A percentile compares a stretch with the other conserved stretches of the same genome.
phyloP scores from a whole-genome alignment of 495 filamentous ascomycete species.

The Daldinia decipiens region DNA sequence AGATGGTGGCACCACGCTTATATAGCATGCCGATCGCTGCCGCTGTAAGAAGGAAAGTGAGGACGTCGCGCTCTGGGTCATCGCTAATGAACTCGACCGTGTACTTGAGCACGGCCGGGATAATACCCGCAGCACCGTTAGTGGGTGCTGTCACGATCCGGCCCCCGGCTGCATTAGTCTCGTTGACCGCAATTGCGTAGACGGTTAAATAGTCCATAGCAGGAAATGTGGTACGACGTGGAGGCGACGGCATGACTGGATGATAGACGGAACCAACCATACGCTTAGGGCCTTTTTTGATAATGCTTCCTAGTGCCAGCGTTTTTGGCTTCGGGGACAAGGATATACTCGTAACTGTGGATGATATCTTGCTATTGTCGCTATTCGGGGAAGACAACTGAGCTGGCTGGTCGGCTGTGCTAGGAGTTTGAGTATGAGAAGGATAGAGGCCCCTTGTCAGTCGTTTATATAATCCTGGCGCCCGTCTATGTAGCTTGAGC shows the following conservation, averaged over 20 bases:
- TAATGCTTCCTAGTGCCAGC: conserved; percentile 18
- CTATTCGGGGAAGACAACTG: conserved; percentile 26
- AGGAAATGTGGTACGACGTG: conserved; percentile 49
- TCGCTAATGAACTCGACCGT: conserved; percentile 51
- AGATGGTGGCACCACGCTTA: conserved; percentile 52
- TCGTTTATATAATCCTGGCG: conserved; percentile 48
- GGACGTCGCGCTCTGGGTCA: conserved; percentile 49
- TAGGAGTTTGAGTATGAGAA: conserved; percentile 22
- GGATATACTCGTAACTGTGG: conserved; percentile 1
- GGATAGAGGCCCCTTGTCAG: conserved; percentile 50
- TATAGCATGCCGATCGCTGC: conserved; percentile 53
- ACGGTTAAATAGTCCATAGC: conserved; percentile 52
- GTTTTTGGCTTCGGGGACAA: conserved; percentile 9
- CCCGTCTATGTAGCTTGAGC: conserved; percentile 50
- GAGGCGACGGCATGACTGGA: conserved; percentile 48
- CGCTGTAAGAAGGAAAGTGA: conserved; percentile 50
- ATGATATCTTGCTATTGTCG: neutral
- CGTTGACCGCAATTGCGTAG: conserved; percentile 52
- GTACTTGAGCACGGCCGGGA: conserved; percentile 51
- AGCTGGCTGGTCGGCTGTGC: conserved; percentile 1
- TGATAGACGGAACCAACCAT: conserved; percentile 48
- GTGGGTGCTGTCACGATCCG: conserved; percentile 54
- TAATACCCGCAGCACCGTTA: conserved; percentile 52
- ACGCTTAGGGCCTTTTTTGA: conserved; percentile 41
- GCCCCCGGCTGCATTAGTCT: conserved; percentile 51